Evolutionary conservation across 805 yeast genomes (phyloP).

Genomic region (Yarrowia sp.): DNA sequence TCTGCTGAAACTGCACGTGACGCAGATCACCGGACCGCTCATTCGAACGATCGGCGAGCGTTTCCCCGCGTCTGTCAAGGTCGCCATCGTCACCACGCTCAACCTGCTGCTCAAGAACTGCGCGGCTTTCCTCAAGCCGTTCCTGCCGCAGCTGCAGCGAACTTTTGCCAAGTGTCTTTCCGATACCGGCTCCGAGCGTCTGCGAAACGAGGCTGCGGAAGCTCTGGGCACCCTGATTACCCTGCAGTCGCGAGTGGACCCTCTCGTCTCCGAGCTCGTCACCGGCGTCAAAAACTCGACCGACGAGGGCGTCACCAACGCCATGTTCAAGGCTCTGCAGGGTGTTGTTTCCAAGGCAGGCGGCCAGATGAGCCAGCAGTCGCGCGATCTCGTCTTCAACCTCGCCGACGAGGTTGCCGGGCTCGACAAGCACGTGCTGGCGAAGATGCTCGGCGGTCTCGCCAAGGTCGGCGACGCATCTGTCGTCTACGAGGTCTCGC

Average conservation of each 20-base stretch:
- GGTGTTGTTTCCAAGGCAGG: slow-evolving; percentile 85
- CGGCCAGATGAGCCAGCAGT: slow-evolving; percentile 65
- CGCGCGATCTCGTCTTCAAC: slow-evolving; percentile 64
- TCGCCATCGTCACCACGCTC: slow-evolving; percentile 87
- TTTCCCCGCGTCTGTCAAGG: slow-evolving; percentile 84
- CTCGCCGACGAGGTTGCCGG: slow-evolving; percentile 69
- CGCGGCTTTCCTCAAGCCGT: slow-evolving; percentile 89
- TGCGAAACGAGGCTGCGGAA: slow-evolving; percentile 81
- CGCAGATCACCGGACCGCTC: slow-evolving; percentile 93
- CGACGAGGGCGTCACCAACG: slow-evolving; percentile 72
- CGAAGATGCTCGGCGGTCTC: slow-evolving; percentile 72
- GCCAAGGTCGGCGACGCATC: slow-evolving; percentile 56
- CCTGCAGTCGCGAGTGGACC: slow-evolving; percentile 91
- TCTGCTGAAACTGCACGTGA: slow-evolving; percentile 76
- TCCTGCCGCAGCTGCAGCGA: slow-evolving; percentile 95
- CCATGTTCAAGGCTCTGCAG: slow-evolving; percentile 79
- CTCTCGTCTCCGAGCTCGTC: slow-evolving; percentile 79
- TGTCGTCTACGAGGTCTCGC: slow-evolving; percentile 29
- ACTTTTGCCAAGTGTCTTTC: slow-evolving; percentile 90
- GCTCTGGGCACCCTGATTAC: slow-evolving; percentile 86
- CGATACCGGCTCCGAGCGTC: slow-evolving; percentile 65
- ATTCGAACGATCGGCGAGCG: slow-evolving; percentile 98
- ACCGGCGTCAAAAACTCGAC: slow-evolving; percentile 63
- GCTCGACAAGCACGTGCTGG: slow-evolving; percentile 51
- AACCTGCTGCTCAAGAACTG: slow-evolving; percentile 74